A percentile compares a stretch with the other conserved stretches of the same genome.
These are phyloP conservation scores for Casaregolazyma lundiana DNA, from an alignment of 1,139 yeast genomes.

Conservation along the genomic window DNA sequence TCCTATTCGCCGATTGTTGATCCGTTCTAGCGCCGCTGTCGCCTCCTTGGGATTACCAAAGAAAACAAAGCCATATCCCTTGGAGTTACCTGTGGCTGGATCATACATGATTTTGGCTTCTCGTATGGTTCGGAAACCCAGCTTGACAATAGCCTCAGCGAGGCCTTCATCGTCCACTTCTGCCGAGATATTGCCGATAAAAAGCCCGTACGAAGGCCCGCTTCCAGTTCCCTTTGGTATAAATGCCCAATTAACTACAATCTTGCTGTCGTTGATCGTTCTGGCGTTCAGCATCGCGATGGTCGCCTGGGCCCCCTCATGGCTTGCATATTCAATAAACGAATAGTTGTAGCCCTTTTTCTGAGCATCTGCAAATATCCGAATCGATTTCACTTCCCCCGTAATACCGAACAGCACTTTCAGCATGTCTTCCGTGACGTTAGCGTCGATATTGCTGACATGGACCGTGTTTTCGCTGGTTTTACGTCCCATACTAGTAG, in stretches of 20 bases:
- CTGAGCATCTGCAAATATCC: conserved; percentile 10
- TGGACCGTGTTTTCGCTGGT: conserved; percentile 66
- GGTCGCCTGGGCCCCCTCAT: conserved; percentile 59
- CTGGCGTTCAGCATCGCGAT: conserved; percentile 57
- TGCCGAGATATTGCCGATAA: conserved; percentile 81
- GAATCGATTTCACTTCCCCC: conserved; percentile 42
- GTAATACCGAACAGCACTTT: conserved; percentile 58
- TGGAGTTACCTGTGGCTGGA: conserved; percentile 85
- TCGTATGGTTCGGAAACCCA: conserved; percentile 49
- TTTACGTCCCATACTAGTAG: conserved; percentile 53
- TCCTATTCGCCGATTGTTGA: conserved; percentile 70
- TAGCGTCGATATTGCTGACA: conserved; percentile 68
- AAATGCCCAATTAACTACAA: conserved; percentile 78
- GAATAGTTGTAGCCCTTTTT: conserved; percentile 57
- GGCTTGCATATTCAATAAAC: conserved; percentile 66
- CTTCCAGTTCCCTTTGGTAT: conserved; percentile 56
- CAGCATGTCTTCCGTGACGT: conserved; percentile 59
- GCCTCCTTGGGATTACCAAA: conserved; percentile 67
- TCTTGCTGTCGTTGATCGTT: conserved; percentile 34
- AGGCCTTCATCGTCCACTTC: conserved; percentile 79
- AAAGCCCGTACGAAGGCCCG: conserved; percentile 57
- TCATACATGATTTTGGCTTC: conserved; percentile 98
- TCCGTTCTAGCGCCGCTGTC: conserved; percentile 61
- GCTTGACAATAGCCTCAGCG: conserved; percentile 50
- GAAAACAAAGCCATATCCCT: conserved; percentile 93